phyloP scores from a whole-genome alignment of 1,139 yeast genomes.

The Scheffersomyces cryptocercus region DNA sequence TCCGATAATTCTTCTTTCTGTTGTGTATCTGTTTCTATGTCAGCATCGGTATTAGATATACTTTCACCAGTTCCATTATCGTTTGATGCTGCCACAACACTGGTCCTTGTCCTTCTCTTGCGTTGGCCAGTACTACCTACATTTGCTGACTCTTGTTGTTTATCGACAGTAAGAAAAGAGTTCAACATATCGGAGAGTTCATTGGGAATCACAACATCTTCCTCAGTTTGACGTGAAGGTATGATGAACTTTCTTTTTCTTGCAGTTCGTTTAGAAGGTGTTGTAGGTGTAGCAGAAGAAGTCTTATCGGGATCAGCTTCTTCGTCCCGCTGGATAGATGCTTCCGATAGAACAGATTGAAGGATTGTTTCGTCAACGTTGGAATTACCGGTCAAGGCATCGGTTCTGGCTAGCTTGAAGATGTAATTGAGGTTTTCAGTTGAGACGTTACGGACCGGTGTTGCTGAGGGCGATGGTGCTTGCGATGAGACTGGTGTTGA shows the following conservation, averaged over 20 bases:
- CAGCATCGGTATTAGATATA: slow-evolving; percentile 2
- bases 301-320: slow-evolving; percentile 5
- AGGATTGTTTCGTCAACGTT: slow-evolving; percentile 19
- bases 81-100: slow-evolving; percentile 7
- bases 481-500: slow-evolving; percentile 32
- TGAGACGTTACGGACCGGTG: slow-evolving; percentile 13
- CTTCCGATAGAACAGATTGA: slow-evolving; percentile 21
- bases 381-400: slow-evolving; percentile 29
- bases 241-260: slow-evolving; percentile 32
- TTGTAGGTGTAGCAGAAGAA: slow-evolving; percentile 6
- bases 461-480: slow-evolving; percentile 16
- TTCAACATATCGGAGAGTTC: slow-evolving; percentile 71
- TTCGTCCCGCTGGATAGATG: slow-evolving; percentile 9
- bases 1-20: slow-evolving; percentile 46
- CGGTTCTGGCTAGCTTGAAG: slow-evolving; percentile 67
- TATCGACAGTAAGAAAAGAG: slow-evolving; percentile 44
- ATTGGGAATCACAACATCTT: slow-evolving; percentile 50
- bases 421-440: slow-evolving; percentile 27
- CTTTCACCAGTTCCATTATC: background rate
- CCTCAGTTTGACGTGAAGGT: slow-evolving; percentile 36
- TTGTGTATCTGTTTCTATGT: slow-evolving; percentile 4
- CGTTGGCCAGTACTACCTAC: slow-evolving; percentile 3
- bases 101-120: slow-evolving; percentile 9
- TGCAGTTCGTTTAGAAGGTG: no score
- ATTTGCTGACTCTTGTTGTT: slow-evolving; percentile 1